Evolutionary conservation across 148 eudicot species (phyloP).

Genomic region (Rhododendron kiyosumense): DNA sequence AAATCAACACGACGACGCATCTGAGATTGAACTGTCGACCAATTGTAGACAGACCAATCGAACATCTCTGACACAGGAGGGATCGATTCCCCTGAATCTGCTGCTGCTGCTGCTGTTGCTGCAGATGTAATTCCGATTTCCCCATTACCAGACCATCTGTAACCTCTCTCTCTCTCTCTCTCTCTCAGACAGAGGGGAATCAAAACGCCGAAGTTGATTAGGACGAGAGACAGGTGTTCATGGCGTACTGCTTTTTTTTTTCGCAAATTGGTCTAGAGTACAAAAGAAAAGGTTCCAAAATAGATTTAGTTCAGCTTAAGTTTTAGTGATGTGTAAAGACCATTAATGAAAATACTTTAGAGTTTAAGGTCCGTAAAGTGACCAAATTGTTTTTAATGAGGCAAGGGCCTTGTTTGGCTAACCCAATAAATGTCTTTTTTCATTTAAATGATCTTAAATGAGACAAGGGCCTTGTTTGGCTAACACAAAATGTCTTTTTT

Average conservation of each 20-base stretch:
- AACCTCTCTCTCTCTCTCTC: background rate
- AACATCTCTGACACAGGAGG: conserved; percentile 22
- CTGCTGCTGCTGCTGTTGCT: conserved; percentile 20
- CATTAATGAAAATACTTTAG: too few relatives aligned
- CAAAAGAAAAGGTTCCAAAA: too few relatives aligned
- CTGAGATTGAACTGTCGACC: conserved; percentile 16
- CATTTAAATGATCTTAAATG: too few relatives aligned
- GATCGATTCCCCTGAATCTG: background rate
- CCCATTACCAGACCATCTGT: conserved; percentile 51
- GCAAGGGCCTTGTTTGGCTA: too few relatives aligned
- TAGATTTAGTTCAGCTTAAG: too few relatives aligned
- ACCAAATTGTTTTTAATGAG: too few relatives aligned
- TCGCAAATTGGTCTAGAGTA: too few relatives aligned
- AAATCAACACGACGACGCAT: conserved; percentile 25
- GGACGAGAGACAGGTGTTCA: conserved; percentile 10
- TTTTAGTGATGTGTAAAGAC: too few relatives aligned
- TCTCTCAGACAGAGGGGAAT: background rate
- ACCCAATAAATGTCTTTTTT: too few relatives aligned
- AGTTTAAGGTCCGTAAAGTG: too few relatives aligned
- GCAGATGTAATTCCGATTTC: conserved; percentile 24
- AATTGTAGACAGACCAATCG: conserved; percentile 13
- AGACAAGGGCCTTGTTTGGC: too few relatives aligned
- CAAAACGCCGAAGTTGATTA: background rate
- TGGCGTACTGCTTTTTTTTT: background rate
- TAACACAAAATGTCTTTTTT: too few relatives aligned